Percentiles rank a stretch among this genome's conserved stretches.
These are phyloP conservation scores for Eucalyptus marginata DNA, from an alignment of 345 rosid genomes.

Conservation along the genomic window DNA sequence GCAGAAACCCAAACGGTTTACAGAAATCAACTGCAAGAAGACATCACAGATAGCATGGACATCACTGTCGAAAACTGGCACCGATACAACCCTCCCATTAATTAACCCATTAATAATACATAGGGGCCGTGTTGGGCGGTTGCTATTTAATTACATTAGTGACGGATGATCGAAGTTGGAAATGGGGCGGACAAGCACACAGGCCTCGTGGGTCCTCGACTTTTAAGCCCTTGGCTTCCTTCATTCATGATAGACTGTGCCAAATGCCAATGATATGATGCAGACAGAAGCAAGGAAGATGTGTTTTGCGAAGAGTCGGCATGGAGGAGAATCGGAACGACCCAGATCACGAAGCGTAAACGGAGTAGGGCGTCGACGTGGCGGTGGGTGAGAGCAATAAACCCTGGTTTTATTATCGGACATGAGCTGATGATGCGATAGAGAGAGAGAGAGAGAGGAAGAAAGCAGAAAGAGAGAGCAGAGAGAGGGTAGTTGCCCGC, in stretches of 20 bases:
- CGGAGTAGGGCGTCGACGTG: not conserved
- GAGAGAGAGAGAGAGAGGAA: not conserved
- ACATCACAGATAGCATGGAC: not conserved
- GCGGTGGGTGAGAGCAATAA: not conserved
- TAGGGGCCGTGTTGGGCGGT: not conserved
- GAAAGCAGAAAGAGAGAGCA: not conserved
- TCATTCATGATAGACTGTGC: not conserved
- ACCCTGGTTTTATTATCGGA: not conserved
- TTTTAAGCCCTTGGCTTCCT: not conserved
- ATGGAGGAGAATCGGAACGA: not conserved
- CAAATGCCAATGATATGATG: not conserved
- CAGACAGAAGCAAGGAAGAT: not conserved
- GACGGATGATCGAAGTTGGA: not conserved
- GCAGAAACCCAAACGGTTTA: not conserved
- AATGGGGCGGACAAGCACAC: not conserved
- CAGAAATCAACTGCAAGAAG: not conserved
- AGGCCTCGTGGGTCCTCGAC: not conserved
- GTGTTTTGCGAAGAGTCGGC: not conserved
- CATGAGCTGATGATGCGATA: not conserved
- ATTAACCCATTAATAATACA: not conserved
- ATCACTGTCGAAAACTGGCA: not conserved
- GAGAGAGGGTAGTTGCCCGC: not conserved
- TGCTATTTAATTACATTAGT: not conserved
- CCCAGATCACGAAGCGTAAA: not conserved
- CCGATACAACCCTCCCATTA: not conserved